phyloP scores from a whole-genome alignment of 164 flowering plant species.

The Nelumbo lutea region DNA sequence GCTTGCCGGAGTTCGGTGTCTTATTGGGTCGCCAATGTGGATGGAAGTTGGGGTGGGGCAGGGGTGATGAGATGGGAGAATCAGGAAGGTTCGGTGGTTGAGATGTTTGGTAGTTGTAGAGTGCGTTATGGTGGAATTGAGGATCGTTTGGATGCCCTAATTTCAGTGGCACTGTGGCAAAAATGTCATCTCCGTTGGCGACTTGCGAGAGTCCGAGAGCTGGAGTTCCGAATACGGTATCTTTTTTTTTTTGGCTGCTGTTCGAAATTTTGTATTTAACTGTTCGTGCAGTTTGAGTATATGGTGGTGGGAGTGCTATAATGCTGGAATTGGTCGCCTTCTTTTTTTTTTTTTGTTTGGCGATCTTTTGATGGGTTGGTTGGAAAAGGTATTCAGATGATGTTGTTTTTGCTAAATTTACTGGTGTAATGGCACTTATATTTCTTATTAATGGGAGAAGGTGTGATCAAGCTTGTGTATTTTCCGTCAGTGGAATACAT shows the following conservation, averaged over 20 bases:
- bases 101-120: slow-evolving; percentile 20
- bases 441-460: background rate
- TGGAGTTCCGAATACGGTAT: slow-evolving; percentile 69
- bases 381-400: no score
- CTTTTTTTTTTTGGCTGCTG: background rate
- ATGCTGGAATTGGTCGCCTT: no score
- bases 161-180: slow-evolving; percentile 14
- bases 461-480: background rate
- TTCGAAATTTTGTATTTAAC: background rate
- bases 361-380: no score
- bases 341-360: no score
- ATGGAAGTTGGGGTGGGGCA: background rate
- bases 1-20: background rate
- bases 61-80: slow-evolving; percentile 10
- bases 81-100: slow-evolving; percentile 4
- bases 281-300: no score
- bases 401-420: no score
- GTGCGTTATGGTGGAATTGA: background rate
- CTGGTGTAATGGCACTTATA: background rate
- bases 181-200: slow-evolving; percentile 75
- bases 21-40: background rate
- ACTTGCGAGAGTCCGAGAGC: slow-evolving; percentile 73
- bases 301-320: no score
- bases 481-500: background rate
- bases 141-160: slow-evolving; percentile 9